Conservation (phyloP, 352 stramenopile species). For the Phytophthora nicotianae region DNA sequence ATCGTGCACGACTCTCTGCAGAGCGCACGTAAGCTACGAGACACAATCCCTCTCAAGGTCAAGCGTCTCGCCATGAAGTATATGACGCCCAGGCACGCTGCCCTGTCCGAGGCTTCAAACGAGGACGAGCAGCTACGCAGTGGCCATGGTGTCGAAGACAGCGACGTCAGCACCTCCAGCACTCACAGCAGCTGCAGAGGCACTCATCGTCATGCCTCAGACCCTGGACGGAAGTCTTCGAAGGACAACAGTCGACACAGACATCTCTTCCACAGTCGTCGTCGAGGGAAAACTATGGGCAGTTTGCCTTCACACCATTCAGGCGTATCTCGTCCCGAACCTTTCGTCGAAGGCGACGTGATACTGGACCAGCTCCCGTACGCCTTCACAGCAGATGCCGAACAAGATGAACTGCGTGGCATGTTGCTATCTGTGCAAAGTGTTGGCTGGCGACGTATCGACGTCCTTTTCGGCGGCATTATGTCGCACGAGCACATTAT, state of each 20-base stretch:
- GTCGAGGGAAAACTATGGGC: constrained; percentile 32
- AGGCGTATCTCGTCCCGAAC: constrained; percentile 40
- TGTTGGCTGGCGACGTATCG: constrained; percentile 72
- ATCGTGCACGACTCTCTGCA: constrained; percentile 64
- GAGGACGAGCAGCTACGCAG: constrained; percentile 15
- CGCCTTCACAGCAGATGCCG: constrained; percentile 64
- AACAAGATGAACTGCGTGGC: constrained; percentile 67
- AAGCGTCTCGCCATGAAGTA: constrained; percentile 46
- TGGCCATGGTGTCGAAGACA: constrained; percentile 21
- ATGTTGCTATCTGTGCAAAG: constrained; percentile 82
- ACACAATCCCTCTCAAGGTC: constrained; percentile 58
- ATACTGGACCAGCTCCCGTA: constrained; percentile 72
- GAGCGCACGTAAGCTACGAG: constrained; percentile 55
- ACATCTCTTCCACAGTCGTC: constrained; percentile 20
- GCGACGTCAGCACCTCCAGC: constrained; percentile 13
- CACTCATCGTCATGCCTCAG: constrained; percentile 21
- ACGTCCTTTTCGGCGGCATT: constrained; percentile 72
- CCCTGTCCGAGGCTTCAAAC: constrained; percentile 30
- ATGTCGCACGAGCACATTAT: constrained; percentile 85
- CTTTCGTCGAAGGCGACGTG: constrained; percentile 58
- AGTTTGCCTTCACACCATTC: constrained; percentile 23
- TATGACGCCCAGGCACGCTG: constrained; percentile 23
- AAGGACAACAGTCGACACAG: constrained; percentile 15
- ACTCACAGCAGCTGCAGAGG: constrained; percentile 23
- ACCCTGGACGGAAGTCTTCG: constrained; percentile 24